Percentiles rank a stretch among this genome's conserved stretches.
These are phyloP conservation scores for Ascochyta pisi DNA, from an alignment of 2,329 filamentous ascomycete species.

Conservation along the genomic window DNA sequence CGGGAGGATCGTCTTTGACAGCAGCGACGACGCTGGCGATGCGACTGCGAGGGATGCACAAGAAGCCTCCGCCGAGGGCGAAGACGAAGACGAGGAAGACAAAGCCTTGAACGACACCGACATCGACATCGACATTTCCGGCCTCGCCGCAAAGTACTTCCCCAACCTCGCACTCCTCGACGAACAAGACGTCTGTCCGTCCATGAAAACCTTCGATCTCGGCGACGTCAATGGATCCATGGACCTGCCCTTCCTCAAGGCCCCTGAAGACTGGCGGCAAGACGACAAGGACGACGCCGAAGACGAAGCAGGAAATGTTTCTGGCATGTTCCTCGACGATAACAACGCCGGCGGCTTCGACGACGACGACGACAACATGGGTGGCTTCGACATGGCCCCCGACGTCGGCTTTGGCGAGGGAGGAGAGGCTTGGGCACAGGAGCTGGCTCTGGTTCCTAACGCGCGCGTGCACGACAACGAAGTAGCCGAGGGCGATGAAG, in stretches of 20 bases:
- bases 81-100: conserved; percentile 42
- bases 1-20: conserved; percentile 96
- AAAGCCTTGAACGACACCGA: conserved; percentile 66
- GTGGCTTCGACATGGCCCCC: conserved; percentile 63
- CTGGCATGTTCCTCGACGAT: conserved; percentile 84
- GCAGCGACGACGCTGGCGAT: conserved; percentile 81
- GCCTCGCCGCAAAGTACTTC: conserved; percentile 82
- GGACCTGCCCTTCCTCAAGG: conserved; percentile 91
- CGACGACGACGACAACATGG: conserved; percentile 68
- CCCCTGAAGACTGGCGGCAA: conserved; percentile 82
- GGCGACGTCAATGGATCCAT: conserved; percentile 84
- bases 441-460: conserved; percentile 85
- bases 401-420: conserved; percentile 93
- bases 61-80: conserved; percentile 54
- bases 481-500: conserved; percentile 62
- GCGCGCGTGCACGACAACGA: conserved; percentile 77
- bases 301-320: conserved; percentile 65
- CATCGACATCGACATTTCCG: conserved; percentile 80
- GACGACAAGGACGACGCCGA: conserved; percentile 68
- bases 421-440: conserved; percentile 92
- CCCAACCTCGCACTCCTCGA: conserved; percentile 79
- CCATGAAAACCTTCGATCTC: conserved; percentile 90
- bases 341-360: conserved; percentile 85
- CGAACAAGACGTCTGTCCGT: conserved; percentile 90
- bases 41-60: conserved; percentile 55